These are phyloP conservation scores for Yamadazyma kanchanaburiensis DNA, from an alignment of 1,139 yeast genomes.

Conservation along the genomic window DNA sequence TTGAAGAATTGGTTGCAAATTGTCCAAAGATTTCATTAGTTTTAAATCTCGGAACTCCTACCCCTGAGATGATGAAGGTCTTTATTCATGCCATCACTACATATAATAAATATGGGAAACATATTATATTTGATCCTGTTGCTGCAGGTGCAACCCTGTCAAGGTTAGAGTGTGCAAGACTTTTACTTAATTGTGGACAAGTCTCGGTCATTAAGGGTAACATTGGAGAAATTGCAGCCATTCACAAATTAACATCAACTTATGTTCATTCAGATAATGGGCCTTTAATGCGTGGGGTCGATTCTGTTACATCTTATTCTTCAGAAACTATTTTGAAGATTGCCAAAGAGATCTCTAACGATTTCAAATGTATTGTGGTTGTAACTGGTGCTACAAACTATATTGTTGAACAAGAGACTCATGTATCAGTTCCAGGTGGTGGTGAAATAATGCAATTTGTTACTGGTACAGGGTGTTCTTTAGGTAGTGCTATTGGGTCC, in stretches of 20 bases:
- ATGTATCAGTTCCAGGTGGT: constrained; percentile 50
- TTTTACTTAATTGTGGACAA: constrained; percentile 55
- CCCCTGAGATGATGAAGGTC: constrained; percentile 37
- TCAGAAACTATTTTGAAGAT: constrained; percentile 31
- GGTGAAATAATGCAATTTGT: constrained; percentile 63
- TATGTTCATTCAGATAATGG: constrained; percentile 27
- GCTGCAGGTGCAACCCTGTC: constrained; percentile 81
- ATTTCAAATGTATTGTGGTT: constrained; percentile 63
- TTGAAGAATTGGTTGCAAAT: constrained; percentile 56
- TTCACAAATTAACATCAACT: constrained; percentile 29
- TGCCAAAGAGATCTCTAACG: constrained; percentile 53
- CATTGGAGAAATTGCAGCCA: constrained; percentile 68
- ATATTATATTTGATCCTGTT: constrained; percentile 84
- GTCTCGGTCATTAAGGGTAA: constrained; percentile 82
- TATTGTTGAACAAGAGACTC: constrained; percentile 15
- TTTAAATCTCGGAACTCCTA: constrained; percentile 77
- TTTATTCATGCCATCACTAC: constrained; percentile 52
- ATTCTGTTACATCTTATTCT: constrained; percentile 40
- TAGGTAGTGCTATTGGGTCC: constrained; percentile 72
- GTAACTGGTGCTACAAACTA: constrained; percentile 49
- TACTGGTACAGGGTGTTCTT: constrained; percentile 89
- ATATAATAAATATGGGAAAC: constrained; percentile 57
- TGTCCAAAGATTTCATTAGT: constrained; percentile 55
- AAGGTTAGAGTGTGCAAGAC: constrained; percentile 47
- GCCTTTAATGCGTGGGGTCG: constrained; percentile 72